Evolutionary conservation across 2,329 filamentous ascomycete genomes (phyloP).

Genomic region (Calonectria leucothoes): DNA sequence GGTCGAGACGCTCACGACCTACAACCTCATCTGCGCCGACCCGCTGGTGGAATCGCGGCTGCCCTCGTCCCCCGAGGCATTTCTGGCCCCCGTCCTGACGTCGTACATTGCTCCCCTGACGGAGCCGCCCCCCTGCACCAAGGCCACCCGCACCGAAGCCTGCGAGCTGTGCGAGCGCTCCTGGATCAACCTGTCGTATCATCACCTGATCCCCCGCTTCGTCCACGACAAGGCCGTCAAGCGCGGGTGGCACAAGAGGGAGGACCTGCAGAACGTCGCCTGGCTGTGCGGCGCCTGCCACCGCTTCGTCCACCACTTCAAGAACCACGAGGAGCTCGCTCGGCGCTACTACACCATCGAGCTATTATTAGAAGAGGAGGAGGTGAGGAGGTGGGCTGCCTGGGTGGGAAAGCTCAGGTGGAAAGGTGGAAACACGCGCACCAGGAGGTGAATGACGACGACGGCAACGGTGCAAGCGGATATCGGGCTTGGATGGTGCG

Average conservation of each 20-base stretch:
- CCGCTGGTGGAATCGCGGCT: slow-evolving; percentile 45
- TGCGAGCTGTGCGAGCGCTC: slow-evolving; percentile 84
- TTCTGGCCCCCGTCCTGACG: slow-evolving; percentile 73
- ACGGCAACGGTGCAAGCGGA: background rate
- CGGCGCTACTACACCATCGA: slow-evolving; percentile 80
- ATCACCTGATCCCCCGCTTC: slow-evolving; percentile 85
- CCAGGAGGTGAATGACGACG: slow-evolving; percentile 20
- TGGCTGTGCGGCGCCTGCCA: slow-evolving; percentile 91
- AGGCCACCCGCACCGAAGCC: slow-evolving; percentile 62
- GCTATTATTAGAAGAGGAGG: slow-evolving; percentile 74
- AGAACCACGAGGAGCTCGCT: slow-evolving; percentile 82
- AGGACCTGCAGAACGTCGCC: slow-evolving; percentile 82
- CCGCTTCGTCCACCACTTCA: slow-evolving; percentile 82
- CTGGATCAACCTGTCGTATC: slow-evolving; percentile 83
- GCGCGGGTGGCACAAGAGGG: slow-evolving; percentile 81
- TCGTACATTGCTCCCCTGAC: slow-evolving; percentile 70
- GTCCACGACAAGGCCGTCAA: slow-evolving; percentile 82
- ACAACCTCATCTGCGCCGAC: slow-evolving; percentile 67
- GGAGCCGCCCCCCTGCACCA: slow-evolving; percentile 73
- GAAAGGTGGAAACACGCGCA: slow-evolving; percentile 61
- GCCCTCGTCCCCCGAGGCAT: slow-evolving; percentile 57
- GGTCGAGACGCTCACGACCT: slow-evolving; percentile 75
- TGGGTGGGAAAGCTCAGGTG: slow-evolving; percentile 82
- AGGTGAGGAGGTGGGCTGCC: slow-evolving; percentile 75
- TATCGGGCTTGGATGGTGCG: background rate